Percentiles rank a stretch among this genome's conserved stretches.
phyloP scores from a whole-genome alignment of 2,329 filamentous ascomycete species.

The Aureobasidium pullulans region DNA sequence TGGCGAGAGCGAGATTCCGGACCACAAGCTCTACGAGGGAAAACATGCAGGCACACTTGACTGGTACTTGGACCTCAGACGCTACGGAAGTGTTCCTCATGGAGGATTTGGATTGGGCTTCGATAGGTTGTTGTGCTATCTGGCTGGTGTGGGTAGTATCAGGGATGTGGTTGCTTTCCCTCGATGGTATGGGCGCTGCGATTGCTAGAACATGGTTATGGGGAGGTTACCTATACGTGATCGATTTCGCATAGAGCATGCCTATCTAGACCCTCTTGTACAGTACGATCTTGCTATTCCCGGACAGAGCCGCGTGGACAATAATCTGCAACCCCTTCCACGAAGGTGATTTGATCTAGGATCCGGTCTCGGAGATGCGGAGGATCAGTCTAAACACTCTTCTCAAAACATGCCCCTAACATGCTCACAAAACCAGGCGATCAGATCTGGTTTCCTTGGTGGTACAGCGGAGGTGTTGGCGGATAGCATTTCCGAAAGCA shows the following conservation, averaged over 20 bases:
- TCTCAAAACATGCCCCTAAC: too few species aligned
- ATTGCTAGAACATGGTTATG: conserved; percentile 30
- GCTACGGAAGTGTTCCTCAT: conserved; percentile 86
- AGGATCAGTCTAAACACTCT: too few species aligned
- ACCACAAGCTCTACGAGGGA: conserved; percentile 12
- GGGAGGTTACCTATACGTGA: neutral
- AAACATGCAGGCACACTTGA: conserved; percentile 41
- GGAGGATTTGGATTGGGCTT: conserved; percentile 88
- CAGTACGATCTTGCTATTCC: neutral
- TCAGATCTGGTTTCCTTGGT: neutral
- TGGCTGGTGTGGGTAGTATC: conserved; percentile 73
- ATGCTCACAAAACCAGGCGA: too few species aligned
- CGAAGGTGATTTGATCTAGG: neutral
- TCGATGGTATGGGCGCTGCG: conserved; percentile 55
- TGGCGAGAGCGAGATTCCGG: conserved; percentile 9
- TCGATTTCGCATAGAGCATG: neutral
- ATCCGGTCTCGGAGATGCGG: too few species aligned
- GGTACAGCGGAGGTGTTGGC: too few species aligned
- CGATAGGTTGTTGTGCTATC: conserved; percentile 76
- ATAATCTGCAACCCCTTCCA: neutral
- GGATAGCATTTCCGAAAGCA: conserved; percentile 2
- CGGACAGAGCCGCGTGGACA: neutral
- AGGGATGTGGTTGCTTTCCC: conserved; percentile 83
- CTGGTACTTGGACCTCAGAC: conserved; percentile 84
- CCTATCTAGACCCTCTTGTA: neutral